Conservation (phyloP, 1,139 yeast species). For the Taphrina confusa region DNA sequence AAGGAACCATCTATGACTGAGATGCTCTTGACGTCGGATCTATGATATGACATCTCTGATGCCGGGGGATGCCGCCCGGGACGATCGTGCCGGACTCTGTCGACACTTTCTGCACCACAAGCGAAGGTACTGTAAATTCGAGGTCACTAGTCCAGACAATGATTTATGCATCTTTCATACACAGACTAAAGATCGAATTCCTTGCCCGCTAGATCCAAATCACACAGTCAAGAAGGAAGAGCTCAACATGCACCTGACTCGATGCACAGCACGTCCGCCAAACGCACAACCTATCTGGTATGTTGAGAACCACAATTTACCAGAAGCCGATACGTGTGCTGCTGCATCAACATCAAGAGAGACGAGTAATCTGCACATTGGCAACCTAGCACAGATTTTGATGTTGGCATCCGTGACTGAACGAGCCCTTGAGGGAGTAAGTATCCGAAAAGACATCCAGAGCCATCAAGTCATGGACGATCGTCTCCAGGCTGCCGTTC, state of each 20-base stretch:
- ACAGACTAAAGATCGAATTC: background rate
- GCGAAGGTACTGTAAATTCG: conserved; percentile 10
- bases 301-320: background rate
- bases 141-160: background rate
- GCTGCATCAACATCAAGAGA: background rate
- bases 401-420: background rate
- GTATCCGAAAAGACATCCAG: background rate
- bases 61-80: no score
- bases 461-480: conserved; percentile 7
- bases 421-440: background rate
- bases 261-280: background rate
- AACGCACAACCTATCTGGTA: conserved; percentile 1
- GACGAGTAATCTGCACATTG: background rate
- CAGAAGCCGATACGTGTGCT: no score
- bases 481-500: background rate
- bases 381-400: background rate
- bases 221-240: background rate
- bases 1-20: no score
- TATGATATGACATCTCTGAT: no score
- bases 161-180: conserved; percentile 9
- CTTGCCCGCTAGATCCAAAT: conserved; percentile 21
- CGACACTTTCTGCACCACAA: background rate
- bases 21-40: no score
- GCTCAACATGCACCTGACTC: background rate
- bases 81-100: conserved; percentile 3